Percentiles rank a stretch among this genome's conserved stretches.
Conservation (phyloP, 257 asterid genomes). For the Plantago elongata region DNA sequence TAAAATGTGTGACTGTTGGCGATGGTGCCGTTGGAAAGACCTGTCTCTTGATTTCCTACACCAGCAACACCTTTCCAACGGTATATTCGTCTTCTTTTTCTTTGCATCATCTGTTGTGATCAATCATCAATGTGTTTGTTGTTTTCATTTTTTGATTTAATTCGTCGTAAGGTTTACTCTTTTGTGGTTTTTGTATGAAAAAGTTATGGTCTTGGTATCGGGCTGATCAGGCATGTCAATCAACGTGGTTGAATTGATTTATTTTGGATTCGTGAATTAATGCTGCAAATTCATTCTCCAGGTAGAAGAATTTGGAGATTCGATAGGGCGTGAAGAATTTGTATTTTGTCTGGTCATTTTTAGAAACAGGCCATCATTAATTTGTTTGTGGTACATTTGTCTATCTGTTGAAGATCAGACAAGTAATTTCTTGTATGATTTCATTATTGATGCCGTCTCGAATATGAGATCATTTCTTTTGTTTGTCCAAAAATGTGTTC, state of each 20-base stretch:
- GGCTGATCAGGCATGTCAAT: background rate
- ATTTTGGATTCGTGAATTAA: background rate
- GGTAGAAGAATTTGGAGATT: constrained; percentile 5
- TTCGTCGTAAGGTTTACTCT: background rate
- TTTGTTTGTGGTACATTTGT: too few relatives aligned
- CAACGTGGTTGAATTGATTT: background rate
- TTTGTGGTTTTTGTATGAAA: too few relatives aligned
- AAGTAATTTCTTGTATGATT: background rate
- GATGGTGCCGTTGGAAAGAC: constrained; percentile 74
- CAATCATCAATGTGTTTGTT: background rate
- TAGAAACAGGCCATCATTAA: background rate
- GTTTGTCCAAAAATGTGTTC: too few relatives aligned
- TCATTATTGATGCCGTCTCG: too few relatives aligned
- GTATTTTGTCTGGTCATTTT: constrained; percentile 12
- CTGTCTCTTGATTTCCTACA: constrained; percentile 58
- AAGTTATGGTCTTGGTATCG: too few relatives aligned
- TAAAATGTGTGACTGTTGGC: constrained; percentile 66
- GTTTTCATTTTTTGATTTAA: constrained; percentile 1
- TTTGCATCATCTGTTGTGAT: background rate
- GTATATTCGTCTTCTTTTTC: constrained; percentile 27
- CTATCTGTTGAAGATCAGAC: background rate
- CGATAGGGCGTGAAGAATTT: background rate
- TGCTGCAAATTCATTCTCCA: constrained; percentile 6
- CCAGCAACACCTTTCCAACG: constrained; percentile 91
- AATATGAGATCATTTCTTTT: too few relatives aligned